phyloP scores from a whole-genome alignment of 176 grass and related monocot genomes.

The Avena insularis region DNA sequence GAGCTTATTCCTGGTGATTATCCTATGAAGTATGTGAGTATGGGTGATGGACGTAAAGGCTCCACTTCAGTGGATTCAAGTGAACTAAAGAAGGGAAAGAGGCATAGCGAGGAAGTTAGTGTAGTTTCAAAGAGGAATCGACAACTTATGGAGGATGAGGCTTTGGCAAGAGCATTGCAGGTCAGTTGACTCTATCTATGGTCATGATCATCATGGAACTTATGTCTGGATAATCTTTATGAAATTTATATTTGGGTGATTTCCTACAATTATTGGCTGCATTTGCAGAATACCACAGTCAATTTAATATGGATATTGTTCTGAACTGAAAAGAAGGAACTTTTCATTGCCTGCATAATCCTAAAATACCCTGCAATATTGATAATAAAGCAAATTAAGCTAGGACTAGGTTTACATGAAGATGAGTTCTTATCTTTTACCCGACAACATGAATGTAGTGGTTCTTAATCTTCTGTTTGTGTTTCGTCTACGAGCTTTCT shows the following conservation, averaged over 20 bases:
- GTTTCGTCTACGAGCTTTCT: neutral
- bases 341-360: neutral
- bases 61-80: constrained; percentile 31
- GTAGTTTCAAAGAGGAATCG: constrained; percentile 57
- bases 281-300: neutral
- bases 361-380: constrained; percentile 1
- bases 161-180: constrained; percentile 68
- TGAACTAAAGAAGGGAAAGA: constrained; percentile 68
- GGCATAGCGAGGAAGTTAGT: constrained; percentile 52
- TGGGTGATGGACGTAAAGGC: constrained; percentile 40
- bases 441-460: neutral
- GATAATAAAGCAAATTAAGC: neutral
- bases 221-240: neutral
- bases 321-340: neutral
- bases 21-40: constrained; percentile 60
- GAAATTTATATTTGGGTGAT: neutral
- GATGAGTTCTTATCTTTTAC: neutral
- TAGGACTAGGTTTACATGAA: neutral
- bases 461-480: constrained; percentile 22
- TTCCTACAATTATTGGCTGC: neutral
- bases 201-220: neutral
- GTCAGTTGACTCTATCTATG: constrained; percentile 29
- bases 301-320: neutral
- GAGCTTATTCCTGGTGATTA: constrained; percentile 84
- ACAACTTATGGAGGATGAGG: constrained; percentile 73